Percentiles rank a stretch among this genome's conserved stretches.
phyloP scores from a whole-genome alignment of 1,284 basidiomycete species.

The Wolfiporia cocos region DNA sequence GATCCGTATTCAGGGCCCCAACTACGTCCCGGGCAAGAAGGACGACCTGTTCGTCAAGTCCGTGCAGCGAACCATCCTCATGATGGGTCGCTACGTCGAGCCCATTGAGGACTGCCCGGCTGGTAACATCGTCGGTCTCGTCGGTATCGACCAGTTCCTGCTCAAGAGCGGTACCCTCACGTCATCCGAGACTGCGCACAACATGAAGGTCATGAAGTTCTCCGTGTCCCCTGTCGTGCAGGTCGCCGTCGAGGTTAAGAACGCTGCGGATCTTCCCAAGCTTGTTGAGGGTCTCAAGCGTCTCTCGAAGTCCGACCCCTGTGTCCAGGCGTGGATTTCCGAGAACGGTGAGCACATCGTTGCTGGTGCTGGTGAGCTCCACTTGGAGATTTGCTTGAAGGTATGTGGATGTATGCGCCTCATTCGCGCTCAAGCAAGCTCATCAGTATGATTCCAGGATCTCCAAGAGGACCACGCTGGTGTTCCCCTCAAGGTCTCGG shows the following conservation, averaged over 20 bases:
- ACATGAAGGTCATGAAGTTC: conserved; percentile 99
- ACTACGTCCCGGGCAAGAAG: conserved; percentile 99
- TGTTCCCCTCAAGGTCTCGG: conserved; percentile 98
- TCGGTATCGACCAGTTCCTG: conserved; percentile 99
- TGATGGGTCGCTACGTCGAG: conserved; percentile 99
- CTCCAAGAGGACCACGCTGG: conserved; percentile 99
- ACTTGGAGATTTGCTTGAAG: conserved; percentile 99
- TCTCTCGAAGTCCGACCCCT: conserved; percentile 99
- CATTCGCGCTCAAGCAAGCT: too few species aligned
- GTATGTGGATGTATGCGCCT: too few species aligned
- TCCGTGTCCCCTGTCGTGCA: conserved; percentile 99
- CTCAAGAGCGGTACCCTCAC: conserved; percentile 99
- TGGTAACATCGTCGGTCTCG: conserved; percentile 98
- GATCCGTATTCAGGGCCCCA: conserved; percentile 99
- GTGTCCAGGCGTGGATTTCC: conserved; percentile 93
- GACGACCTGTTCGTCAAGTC: conserved; percentile 98
- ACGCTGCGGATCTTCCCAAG: conserved; percentile 98
- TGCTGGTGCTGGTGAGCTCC: conserved; percentile 98
- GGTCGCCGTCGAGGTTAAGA: conserved; percentile 99
- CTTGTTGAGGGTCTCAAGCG: conserved; percentile 99
- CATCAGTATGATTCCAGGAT: conserved; percentile 57
- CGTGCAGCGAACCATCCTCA: conserved; percentile 97
- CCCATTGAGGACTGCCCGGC: conserved; percentile 99
- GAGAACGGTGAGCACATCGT: conserved; percentile 99
- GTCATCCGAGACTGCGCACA: conserved; percentile 97